These are phyloP conservation scores for Trametopsis cervina DNA, from an alignment of 768 basidiomycete genomes.

Conservation along the genomic window DNA sequence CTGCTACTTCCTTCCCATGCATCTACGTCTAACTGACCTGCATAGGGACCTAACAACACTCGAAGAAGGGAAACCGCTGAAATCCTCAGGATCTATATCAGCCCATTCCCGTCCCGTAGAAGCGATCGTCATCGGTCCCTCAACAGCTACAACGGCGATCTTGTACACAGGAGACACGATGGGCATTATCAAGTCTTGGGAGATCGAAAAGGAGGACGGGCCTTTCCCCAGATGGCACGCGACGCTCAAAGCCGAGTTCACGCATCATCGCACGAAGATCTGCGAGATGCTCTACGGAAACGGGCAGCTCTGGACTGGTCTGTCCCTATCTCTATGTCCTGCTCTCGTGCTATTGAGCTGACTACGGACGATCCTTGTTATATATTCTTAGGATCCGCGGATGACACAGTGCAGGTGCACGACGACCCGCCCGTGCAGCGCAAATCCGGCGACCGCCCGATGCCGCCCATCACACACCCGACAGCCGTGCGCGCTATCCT, in stretches of 20 bases:
- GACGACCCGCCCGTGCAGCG: slow-evolving; percentile 32
- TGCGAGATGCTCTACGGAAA: slow-evolving; percentile 61
- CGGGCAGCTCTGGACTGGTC: slow-evolving; percentile 90
- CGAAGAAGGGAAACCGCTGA: slow-evolving; percentile 34
- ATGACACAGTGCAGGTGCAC: slow-evolving; percentile 72
- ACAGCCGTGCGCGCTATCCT: slow-evolving; percentile 67
- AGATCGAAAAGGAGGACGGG: slow-evolving; percentile 41
- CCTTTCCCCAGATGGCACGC: slow-evolving; percentile 42
- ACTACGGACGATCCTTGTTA: background rate
- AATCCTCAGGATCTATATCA: slow-evolving; percentile 61
- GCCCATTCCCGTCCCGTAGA: slow-evolving; percentile 88
- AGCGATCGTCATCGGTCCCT: slow-evolving; percentile 50
- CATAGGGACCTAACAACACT: slow-evolving; percentile 57
- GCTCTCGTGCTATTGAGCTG: background rate
- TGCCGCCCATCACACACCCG: slow-evolving; percentile 52
- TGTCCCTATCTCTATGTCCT: slow-evolving; percentile 9
- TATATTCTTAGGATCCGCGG: slow-evolving; percentile 67
- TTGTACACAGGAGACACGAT: slow-evolving; percentile 89
- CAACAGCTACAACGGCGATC: slow-evolving; percentile 38
- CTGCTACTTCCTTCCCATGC: background rate
- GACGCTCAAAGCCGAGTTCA: slow-evolving; percentile 46
- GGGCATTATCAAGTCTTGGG: slow-evolving; percentile 84
- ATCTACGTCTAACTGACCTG: background rate
- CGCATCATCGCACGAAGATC: slow-evolving; percentile 77
- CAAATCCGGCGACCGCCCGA: slow-evolving; percentile 23